Base-by-base conservation (phyloP, 2,329 filamentous ascomycete species). In the Aspergillaceae sp. region DNA sequence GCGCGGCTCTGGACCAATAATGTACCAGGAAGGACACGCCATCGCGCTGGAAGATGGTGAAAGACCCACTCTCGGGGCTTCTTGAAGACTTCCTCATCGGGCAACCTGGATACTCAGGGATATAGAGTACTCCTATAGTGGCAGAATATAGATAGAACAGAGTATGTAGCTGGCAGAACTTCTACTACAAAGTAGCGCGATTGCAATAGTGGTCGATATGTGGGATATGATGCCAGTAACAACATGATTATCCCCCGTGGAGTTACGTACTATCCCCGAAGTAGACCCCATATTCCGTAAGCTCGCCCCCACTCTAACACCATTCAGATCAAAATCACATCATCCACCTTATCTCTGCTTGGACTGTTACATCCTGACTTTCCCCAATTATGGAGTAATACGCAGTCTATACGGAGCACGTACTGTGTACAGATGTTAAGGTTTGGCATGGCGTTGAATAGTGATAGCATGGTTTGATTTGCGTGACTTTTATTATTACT, bases 301-400 rank as follows among this genome's bases (percentile, higher is more conserved):
- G 30, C n/a, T 11, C 28, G 27, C 19, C 34, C 51, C 48, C 52
- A 49, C 47, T 51, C 46, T 54, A 50, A 55, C 58, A 58, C 57
- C 55, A 63, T 62, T 51, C 41, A 52, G 55, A 57, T 59, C 55
- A 52, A 58, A 59, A 64, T 64, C 59, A 57, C 62, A 56, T 58
- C 62, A 64, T 63, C 49, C 49, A 57, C 58, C 59, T 60, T 56
- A 54, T 56, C 50, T 41, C 48, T 38, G 11, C 19, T 38, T 38
- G 36, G 36, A 4, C 7, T 38, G 8, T 5, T 9, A 27, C 7
- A 3, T 9, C 19, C 5, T 38, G 19, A 19, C 19, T 19, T 19
- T 19, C 19, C 19, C 19, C 19, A 19, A 19, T 19, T 19, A 19
- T 19, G 19, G 19, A 19, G 19, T 19, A 19, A 19, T 19, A 19